These are phyloP conservation scores for Alternaria atra DNA, from an alignment of 2,329 filamentous ascomycete genomes.

Conservation along the genomic window DNA sequence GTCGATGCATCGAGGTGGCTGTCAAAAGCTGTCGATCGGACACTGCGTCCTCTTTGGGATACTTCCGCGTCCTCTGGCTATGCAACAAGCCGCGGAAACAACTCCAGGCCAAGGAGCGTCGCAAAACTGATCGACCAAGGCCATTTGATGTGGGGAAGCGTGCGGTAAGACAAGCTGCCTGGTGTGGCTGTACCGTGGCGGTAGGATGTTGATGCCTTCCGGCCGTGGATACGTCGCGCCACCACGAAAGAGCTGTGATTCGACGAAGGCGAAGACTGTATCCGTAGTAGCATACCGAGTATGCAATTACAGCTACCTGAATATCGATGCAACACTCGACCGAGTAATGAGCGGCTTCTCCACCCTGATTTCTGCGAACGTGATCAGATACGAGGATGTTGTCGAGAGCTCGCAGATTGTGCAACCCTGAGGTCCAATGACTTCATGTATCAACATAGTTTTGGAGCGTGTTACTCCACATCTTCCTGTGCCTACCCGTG, in stretches of 20 bases:
- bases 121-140: slow-evolving; percentile 18
- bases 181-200: slow-evolving; percentile 31
- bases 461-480: not conserved
- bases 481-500: not conserved
- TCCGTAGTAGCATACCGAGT: not conserved
- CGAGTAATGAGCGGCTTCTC: not conserved
- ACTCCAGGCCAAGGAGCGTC: slow-evolving; percentile 6
- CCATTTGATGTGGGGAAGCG: slow-evolving; percentile 31
- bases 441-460: not conserved
- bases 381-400: slow-evolving; percentile 3
- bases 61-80: slow-evolving; percentile 19
- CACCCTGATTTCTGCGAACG: not conserved
- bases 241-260: slow-evolving; percentile 1
- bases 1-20: slow-evolving; percentile 31
- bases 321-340: not conserved
- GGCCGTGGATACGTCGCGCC: slow-evolving; percentile 19
- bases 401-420: not conserved
- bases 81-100: slow-evolving; percentile 18
- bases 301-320: not conserved
- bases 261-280: not conserved
- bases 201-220: slow-evolving; percentile 19
- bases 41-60: slow-evolving; percentile 24
- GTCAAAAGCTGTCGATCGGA: slow-evolving; percentile 32
- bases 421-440: not conserved
- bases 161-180: slow-evolving; percentile 29